Evolutionary conservation across 1,284 basidiomycete species (phyloP).

Genomic region (Cutaneotrichosporon sp.): DNA sequence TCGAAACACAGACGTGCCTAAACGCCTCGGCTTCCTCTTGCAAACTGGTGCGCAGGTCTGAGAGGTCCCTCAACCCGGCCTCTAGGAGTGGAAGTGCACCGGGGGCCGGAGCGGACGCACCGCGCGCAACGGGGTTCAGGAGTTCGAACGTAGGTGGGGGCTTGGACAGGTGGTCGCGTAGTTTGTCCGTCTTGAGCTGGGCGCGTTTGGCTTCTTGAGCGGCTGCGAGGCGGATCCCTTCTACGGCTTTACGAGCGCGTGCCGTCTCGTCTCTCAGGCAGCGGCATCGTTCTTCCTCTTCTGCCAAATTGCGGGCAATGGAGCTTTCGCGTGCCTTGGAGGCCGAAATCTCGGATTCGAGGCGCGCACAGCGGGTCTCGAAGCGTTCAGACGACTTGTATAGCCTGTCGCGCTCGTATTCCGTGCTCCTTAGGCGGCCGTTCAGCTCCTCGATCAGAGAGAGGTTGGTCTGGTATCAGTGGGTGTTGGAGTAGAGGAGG

Average conservation of each 20-base stretch:
- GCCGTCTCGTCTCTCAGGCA: constrained; percentile 40
- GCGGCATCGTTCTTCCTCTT: constrained; percentile 68
- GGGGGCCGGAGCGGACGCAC: constrained; percentile 33
- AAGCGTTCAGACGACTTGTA: constrained; percentile 57
- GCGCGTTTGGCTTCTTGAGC: constrained; percentile 68
- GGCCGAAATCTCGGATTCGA: constrained; percentile 59
- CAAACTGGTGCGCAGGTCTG: constrained; percentile 65
- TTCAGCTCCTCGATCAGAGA: constrained; percentile 71
- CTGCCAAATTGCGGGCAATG: constrained; percentile 29
- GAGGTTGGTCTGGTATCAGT: constrained; percentile 65
- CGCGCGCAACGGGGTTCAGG: constrained; percentile 46
- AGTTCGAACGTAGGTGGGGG: constrained; percentile 46
- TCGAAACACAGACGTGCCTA: constrained; percentile 65
- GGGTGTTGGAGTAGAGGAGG: background rate
- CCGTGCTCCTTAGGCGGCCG: constrained; percentile 70
- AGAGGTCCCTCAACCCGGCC: constrained; percentile 69
- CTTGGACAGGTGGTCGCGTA: constrained; percentile 71
- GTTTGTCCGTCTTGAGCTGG: constrained; percentile 75
- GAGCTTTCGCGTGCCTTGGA: constrained; percentile 65
- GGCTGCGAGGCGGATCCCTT: constrained; percentile 49
- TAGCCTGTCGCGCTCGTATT: constrained; percentile 79
- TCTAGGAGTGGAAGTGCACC: constrained; percentile 62
- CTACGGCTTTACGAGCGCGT: constrained; percentile 46
- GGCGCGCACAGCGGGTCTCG: constrained; percentile 39
- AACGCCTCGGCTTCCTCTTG: constrained; percentile 69